Evolutionary conservation across 306 rosid genomes (phyloP).

Genomic region (Delonix regia): DNA sequence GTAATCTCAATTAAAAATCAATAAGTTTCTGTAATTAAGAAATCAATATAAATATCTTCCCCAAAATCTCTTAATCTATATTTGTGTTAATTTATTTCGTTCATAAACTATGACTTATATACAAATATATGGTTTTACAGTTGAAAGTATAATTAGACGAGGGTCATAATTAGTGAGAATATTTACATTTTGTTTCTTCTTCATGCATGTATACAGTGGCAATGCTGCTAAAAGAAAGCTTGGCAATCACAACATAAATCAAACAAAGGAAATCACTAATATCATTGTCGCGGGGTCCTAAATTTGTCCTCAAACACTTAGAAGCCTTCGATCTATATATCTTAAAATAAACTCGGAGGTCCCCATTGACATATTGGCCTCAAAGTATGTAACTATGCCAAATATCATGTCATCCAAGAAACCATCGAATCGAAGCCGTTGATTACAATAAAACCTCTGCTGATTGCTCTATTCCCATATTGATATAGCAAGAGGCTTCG

Average conservation of each 20-base stretch:
- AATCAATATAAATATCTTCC: no score
- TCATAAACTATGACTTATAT: no score
- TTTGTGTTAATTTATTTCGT: no score
- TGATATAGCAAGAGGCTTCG: no score
- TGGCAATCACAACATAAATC: neutral
- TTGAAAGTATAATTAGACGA: no score
- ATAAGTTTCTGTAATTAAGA: no score
- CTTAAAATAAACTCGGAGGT: neutral
- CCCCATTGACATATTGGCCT: constrained; percentile 31
- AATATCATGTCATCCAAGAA: neutral
- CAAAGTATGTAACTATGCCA: neutral
- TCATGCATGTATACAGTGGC: neutral
- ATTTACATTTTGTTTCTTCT: neutral
- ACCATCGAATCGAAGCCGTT: constrained; percentile 21
- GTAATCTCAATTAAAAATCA: no score
- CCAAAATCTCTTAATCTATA: no score
- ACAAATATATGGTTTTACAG: no score
- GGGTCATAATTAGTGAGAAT: no score
- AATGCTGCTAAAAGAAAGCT: neutral
- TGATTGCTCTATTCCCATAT: neutral
- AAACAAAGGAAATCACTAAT: neutral
- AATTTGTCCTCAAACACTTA: no score
- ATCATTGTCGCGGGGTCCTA: neutral
- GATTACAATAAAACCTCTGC: neutral
- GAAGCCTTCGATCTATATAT: neutral